Conservation (phyloP, 768 basidiomycete species). For the Daedaleopsis sinensis region DNA sequence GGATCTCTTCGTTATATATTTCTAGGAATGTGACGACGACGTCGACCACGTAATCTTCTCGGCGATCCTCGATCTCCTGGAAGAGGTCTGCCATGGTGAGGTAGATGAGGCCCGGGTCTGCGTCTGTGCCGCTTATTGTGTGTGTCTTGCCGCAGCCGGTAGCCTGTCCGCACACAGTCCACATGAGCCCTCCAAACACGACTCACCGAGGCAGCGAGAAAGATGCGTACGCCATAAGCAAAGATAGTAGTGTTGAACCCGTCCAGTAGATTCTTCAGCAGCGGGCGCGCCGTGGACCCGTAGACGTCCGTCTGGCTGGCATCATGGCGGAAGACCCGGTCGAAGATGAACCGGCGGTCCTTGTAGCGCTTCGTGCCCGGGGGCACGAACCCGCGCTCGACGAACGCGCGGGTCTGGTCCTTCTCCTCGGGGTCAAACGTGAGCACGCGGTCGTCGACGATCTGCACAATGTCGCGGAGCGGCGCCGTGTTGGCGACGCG, state of each 20-base stretch:
- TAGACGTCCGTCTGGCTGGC: constrained; percentile 88
- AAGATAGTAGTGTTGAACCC: constrained; percentile 98
- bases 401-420: constrained; percentile 76
- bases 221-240: constrained; percentile 86
- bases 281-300: constrained; percentile 80
- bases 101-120: constrained; percentile 93
- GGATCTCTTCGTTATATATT: constrained; percentile 99
- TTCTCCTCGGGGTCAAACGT: constrained; percentile 96
- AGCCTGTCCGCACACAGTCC: constrained; percentile 56
- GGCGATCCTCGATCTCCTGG: constrained; percentile 85
- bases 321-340: constrained; percentile 84
- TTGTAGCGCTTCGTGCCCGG: constrained; percentile 94
- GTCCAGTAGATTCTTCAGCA: constrained; percentile 84
- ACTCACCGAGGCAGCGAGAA: neutral
- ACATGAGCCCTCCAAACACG: neutral
- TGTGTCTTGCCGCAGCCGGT: constrained; percentile 99
- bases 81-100: constrained; percentile 97
- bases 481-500: constrained; percentile 55
- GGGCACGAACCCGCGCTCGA: constrained; percentile 83
- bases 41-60: constrained; percentile 82
- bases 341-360: constrained; percentile 97
- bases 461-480: constrained; percentile 79
- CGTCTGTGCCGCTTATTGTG: constrained; percentile 92
- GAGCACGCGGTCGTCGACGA: constrained; percentile 92
- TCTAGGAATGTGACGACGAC: constrained; percentile 96